Conservation (phyloP, 192 early-diverging fungal species). For the Funneliformis geosporum region DNA sequence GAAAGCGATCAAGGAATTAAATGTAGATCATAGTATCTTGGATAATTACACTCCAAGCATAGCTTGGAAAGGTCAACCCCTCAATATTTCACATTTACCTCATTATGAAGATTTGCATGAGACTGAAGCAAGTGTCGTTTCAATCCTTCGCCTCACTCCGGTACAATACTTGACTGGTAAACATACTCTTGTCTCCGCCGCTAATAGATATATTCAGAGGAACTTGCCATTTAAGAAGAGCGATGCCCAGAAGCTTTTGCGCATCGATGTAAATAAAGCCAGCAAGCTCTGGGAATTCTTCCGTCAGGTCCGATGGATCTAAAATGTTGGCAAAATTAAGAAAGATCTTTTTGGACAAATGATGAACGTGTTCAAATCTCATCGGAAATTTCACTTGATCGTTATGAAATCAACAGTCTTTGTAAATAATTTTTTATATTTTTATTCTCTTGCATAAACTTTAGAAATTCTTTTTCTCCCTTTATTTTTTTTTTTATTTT, state of each 20-base stretch:
- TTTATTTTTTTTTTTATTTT: not conserved
- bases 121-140: slow-evolving; percentile 74
- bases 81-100: slow-evolving; percentile 12
- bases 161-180: slow-evolving; percentile 85
- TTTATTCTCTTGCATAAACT: not conserved
- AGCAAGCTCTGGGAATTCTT: slow-evolving; percentile 89
- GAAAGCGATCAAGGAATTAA: not conserved
- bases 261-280: slow-evolving; percentile 95
- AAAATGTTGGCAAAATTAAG: not conserved
- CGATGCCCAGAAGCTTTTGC: slow-evolving; percentile 87
- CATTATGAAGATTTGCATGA: slow-evolving; percentile 55
- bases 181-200: slow-evolving; percentile 68
- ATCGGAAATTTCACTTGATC: no score
- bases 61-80: slow-evolving; percentile 26
- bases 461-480: not conserved
- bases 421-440: slow-evolving; percentile 1
- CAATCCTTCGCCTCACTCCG: slow-evolving; percentile 78
- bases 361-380: no score
- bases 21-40: not conserved
- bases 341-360: no score
- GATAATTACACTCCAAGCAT: not conserved
- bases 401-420: not conserved
- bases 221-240: slow-evolving; percentile 75
- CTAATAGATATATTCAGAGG: slow-evolving; percentile 42
- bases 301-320: slow-evolving; percentile 81